Evolutionary conservation across 768 basidiomycete genomes (phyloP).

Genomic region (Termitomyces sp.): DNA sequence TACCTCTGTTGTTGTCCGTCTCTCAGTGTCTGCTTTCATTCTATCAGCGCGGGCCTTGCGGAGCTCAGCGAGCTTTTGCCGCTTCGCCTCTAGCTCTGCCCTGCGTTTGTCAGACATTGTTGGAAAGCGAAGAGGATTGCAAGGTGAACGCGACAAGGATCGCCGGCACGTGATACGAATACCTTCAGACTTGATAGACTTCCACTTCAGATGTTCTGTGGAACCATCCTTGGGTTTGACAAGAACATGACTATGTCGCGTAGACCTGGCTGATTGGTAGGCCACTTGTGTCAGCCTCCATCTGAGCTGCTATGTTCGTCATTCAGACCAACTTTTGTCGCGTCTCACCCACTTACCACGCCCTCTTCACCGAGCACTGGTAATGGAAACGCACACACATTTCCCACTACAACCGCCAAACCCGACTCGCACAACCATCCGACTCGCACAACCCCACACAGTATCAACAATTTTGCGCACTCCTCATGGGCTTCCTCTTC

Average conservation of each 20-base stretch:
- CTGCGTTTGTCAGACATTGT: slow-evolving; percentile 60
- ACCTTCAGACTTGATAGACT: background rate
- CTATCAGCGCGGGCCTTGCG: slow-evolving; percentile 72
- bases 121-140: background rate
- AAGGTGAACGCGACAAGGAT: slow-evolving; percentile 3
- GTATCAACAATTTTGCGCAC: background rate
- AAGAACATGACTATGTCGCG: no score
- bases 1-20: slow-evolving; percentile 34
- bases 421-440: background rate
- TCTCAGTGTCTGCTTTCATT: slow-evolving; percentile 48
- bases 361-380: background rate
- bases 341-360: background rate
- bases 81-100: slow-evolving; percentile 89
- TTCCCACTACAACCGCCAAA: background rate
- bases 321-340: background rate
- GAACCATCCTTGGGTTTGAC: no score
- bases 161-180: slow-evolving; percentile 1
- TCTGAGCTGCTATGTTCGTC: background rate
- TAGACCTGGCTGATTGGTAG: no score
- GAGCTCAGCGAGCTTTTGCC: slow-evolving; percentile 81
- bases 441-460: background rate
- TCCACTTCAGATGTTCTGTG: no score
- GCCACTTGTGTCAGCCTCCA: slow-evolving; percentile 1
- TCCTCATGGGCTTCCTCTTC: background rate
- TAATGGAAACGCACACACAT: background rate